These are phyloP conservation scores for Ogataea zsoltii DNA, from an alignment of 805 yeast genomes.

Conservation along the genomic window DNA sequence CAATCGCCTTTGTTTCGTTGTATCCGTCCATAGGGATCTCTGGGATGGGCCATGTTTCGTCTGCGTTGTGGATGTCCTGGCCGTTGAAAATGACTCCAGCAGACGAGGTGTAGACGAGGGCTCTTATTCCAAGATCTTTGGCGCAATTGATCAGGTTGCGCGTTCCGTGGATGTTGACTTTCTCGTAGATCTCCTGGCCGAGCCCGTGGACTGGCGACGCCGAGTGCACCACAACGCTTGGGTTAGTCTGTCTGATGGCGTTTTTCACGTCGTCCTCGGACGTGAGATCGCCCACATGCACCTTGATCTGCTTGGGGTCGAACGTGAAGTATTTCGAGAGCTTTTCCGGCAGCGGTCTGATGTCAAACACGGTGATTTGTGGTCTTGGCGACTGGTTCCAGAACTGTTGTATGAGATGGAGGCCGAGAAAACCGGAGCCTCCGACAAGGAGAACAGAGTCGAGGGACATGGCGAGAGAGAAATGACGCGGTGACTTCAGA, in stretches of 20 bases:
- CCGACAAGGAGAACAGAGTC: slow-evolving; percentile 84
- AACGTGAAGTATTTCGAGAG: slow-evolving; percentile 76
- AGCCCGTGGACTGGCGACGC: slow-evolving; percentile 96
- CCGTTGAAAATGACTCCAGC: slow-evolving; percentile 98
- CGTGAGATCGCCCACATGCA: slow-evolving; percentile 84
- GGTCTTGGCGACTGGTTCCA: slow-evolving; percentile 65
- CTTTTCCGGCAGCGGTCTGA: slow-evolving; percentile 79
- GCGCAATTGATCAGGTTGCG: slow-evolving; percentile 68
- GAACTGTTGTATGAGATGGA: slow-evolving; percentile 87
- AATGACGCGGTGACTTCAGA: background rate
- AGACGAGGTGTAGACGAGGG: slow-evolving; percentile 90
- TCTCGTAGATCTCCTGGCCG: slow-evolving; percentile 76
- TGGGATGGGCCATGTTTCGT: slow-evolving; percentile 94
- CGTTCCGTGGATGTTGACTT: slow-evolving; percentile 92
- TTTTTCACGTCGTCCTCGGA: slow-evolving; percentile 61
- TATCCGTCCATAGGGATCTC: slow-evolving; percentile 93
- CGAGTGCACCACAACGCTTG: slow-evolving; percentile 85
- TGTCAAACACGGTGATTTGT: slow-evolving; percentile 81
- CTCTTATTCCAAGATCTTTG: slow-evolving; percentile 49
- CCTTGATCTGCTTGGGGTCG: slow-evolving; percentile 53
- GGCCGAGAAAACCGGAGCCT: slow-evolving; percentile 93
- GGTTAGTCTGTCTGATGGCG: slow-evolving; percentile 60
- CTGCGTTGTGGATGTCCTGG: slow-evolving; percentile 86
- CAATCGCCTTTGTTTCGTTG: slow-evolving; percentile 90
- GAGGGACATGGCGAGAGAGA: slow-evolving; percentile 22